These are phyloP conservation scores for Passalora sequoiae DNA, from an alignment of 2,329 filamentous ascomycete species.

Conservation along the genomic window DNA sequence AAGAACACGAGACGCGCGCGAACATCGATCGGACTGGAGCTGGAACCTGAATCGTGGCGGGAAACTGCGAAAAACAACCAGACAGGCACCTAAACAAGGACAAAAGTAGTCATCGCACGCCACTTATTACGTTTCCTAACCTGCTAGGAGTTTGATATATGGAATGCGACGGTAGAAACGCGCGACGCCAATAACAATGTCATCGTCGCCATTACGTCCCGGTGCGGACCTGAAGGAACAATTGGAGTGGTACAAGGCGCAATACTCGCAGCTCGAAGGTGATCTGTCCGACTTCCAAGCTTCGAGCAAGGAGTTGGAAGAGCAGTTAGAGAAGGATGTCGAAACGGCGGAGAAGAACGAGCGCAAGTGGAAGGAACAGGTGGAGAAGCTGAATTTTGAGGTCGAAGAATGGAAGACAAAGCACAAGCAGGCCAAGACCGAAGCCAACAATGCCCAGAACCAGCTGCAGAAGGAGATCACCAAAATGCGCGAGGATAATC, in stretches of 20 bases:
- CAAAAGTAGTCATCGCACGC: too few relatives aligned
- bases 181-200: constrained; percentile 26
- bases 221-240: constrained; percentile 59
- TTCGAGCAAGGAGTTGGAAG: constrained; percentile 88
- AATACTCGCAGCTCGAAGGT: constrained; percentile 86
- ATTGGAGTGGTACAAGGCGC: constrained; percentile 88
- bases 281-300: constrained; percentile 92
- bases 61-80: background rate
- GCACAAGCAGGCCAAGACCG: constrained; percentile 89
- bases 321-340: constrained; percentile 91
- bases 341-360: constrained; percentile 93
- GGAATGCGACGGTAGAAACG: constrained; percentile 33
- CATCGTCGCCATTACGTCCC: constrained; percentile 35
- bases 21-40: too few relatives aligned
- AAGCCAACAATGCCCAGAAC: constrained; percentile 79
- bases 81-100: constrained; percentile 4
- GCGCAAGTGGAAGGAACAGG: constrained; percentile 76
- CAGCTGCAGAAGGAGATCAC: constrained; percentile 94
- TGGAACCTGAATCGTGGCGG: too few relatives aligned
- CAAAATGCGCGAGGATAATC: constrained; percentile 74
- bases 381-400: constrained; percentile 77
- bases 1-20: too few relatives aligned
- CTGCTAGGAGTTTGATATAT: constrained; percentile 2
- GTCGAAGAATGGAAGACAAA: constrained; percentile 99
- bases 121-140: too few relatives aligned